Percentiles rank a stretch among this genome's conserved stretches.
These are phyloP conservation scores for Lactarius quietus DNA, from an alignment of 768 basidiomycete genomes.

Conservation along the genomic window DNA sequence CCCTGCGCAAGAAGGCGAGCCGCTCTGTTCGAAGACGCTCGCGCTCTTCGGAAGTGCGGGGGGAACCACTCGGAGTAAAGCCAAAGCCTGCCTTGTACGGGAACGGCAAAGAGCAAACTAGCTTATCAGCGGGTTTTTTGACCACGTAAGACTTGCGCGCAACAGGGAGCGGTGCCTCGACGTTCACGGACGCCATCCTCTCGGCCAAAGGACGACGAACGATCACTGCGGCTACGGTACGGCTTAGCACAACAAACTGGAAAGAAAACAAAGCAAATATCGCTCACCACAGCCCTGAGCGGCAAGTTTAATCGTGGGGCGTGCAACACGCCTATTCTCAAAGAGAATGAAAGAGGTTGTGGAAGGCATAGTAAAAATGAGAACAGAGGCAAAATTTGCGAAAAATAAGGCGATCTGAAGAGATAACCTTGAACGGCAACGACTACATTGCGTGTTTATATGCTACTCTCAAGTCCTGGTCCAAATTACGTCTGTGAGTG, in stretches of 20 bases:
- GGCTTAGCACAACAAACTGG: neutral
- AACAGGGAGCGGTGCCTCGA: neutral
- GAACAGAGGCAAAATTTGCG: neutral
- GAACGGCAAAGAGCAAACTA: neutral
- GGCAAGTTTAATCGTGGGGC: constrained; percentile 9
- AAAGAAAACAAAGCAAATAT: neutral
- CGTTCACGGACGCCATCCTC: constrained; percentile 4
- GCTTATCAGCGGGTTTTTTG: neutral
- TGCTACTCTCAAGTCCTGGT: neutral
- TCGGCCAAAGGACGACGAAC: constrained; percentile 16
- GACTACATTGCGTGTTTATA: neutral
- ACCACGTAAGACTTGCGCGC: neutral
- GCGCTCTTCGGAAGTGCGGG: constrained; percentile 10
- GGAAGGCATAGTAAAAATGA: constrained; percentile 7
- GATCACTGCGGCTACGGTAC: constrained; percentile 3
- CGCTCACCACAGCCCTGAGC: constrained; percentile 7
- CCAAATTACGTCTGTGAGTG: neutral
- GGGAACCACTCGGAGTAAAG: constrained; percentile 2
- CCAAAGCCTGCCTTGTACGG: constrained; percentile 19
- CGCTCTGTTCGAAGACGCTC: constrained; percentile 17
- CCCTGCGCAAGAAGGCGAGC: constrained; percentile 17
- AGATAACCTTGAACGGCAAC: neutral
- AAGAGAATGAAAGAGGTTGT: constrained; percentile 14
- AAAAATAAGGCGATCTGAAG: neutral
- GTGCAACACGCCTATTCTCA: constrained; percentile 21